Conservation (phyloP, 2,329 filamentous ascomycete genomes). For the Aurifilum marmelostoma region DNA sequence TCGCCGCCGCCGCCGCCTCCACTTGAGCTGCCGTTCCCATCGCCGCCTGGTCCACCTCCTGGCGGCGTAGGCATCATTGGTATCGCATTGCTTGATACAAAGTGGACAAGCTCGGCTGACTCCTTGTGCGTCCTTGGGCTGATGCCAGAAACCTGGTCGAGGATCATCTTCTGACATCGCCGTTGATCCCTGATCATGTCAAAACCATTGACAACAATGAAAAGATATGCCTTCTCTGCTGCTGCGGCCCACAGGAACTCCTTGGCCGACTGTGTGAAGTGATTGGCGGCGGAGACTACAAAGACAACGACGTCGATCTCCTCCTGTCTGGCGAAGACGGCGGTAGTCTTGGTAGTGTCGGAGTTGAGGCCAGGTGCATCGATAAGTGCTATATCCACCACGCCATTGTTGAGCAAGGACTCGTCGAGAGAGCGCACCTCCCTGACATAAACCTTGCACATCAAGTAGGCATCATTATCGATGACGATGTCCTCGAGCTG, state of each 20-base stretch:
- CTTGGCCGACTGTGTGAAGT: conserved; percentile 96
- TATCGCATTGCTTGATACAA: conserved; percentile 95
- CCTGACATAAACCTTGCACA: conserved; percentile 96
- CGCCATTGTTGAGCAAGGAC: conserved; percentile 93
- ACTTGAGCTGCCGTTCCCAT: conserved; percentile 56
- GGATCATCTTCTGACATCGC: conserved; percentile 86
- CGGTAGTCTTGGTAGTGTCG: conserved; percentile 95
- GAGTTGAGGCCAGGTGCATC: conserved; percentile 95
- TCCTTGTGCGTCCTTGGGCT: conserved; percentile 95
- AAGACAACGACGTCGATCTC: conserved; percentile 99
- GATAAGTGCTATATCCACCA: conserved; percentile 96
- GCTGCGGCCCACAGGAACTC: conserved; percentile 97
- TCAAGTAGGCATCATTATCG: conserved; percentile 85
- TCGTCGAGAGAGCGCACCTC: conserved; percentile 89
- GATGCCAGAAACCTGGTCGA: conserved; percentile 85
- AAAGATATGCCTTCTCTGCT: conserved; percentile 96
- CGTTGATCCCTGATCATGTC: conserved; percentile 92
- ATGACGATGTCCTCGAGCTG: conserved; percentile 88
- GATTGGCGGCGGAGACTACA: conserved; percentile 95
- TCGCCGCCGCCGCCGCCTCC: conserved; percentile 62
- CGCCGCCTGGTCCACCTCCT: conserved; percentile 56
- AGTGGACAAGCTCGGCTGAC: conserved; percentile 89
- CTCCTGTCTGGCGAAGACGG: conserved; percentile 94
- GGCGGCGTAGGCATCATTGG: conserved; percentile 67
- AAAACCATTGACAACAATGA: conserved; percentile 97